These are phyloP conservation scores for Ascomycota sp. DNA, from an alignment of 2,329 filamentous ascomycete species.

Conservation along the genomic window DNA sequence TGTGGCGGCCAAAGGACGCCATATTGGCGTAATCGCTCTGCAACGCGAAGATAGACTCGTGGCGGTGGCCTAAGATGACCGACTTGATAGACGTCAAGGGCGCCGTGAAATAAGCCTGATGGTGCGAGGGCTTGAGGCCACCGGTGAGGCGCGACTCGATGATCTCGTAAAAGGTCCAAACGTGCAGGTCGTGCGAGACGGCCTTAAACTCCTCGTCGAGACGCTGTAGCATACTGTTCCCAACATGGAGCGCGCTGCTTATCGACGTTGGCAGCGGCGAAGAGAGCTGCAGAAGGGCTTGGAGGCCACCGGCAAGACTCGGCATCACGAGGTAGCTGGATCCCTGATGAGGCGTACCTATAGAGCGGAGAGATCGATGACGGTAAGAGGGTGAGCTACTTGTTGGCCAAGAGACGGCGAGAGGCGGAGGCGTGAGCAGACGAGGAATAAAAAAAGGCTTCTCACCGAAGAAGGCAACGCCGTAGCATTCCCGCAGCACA, in stretches of 20 bases:
- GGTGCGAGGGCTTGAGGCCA: constrained; percentile 2
- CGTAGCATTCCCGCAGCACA: constrained; percentile 35
- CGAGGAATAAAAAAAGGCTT: neutral
- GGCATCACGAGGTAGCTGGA: constrained; percentile 41
- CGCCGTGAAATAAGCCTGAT: constrained; percentile 35
- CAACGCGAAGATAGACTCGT: constrained; percentile 29
- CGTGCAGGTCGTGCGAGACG: constrained; percentile 33
- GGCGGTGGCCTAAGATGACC: constrained; percentile 26
- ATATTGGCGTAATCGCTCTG: constrained; percentile 34
- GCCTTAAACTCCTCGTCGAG: constrained; percentile 34
- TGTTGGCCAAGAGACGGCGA: neutral
- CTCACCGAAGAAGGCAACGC: constrained; percentile 36
- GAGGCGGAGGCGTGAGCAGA: neutral
- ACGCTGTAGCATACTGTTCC: constrained; percentile 24
- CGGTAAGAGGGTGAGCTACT: constrained; percentile 4
- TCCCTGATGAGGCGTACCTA: constrained; percentile 39
- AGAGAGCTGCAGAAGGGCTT: constrained; percentile 28
- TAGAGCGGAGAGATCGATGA: too few relatives aligned
- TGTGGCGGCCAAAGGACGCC: constrained; percentile 30
- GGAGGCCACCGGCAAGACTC: constrained; percentile 32
- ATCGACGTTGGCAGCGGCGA: constrained; percentile 28
- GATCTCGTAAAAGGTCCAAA: constrained; percentile 45
- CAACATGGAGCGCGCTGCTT: constrained; percentile 27
- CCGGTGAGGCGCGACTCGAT: constrained; percentile 36
- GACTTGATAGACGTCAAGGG: constrained; percentile 38